Percentiles rank a stretch among this genome's conserved stretches.
phyloP scores from a whole-genome alignment of 1,284 basidiomycete species.

The Cutaneotrichosporon sp. region DNA sequence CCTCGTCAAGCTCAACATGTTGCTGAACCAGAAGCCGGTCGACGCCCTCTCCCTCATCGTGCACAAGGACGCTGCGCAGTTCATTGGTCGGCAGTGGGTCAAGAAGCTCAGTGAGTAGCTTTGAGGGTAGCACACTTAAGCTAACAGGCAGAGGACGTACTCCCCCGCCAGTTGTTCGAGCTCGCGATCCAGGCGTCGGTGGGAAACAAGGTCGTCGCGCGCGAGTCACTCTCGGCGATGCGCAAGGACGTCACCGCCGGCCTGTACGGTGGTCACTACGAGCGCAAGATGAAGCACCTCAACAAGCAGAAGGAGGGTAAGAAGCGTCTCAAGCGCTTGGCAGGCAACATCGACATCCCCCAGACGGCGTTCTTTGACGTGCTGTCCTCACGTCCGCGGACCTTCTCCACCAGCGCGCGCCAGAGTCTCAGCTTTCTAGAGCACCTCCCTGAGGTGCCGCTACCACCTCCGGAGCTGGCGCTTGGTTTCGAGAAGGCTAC shows the following conservation, averaged over 20 bases:
- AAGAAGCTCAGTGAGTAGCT: constrained; percentile 76
- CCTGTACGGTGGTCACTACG: constrained; percentile 89
- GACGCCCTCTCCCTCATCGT: constrained; percentile 90
- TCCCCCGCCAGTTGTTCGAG: constrained; percentile 90
- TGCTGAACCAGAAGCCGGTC: constrained; percentile 80
- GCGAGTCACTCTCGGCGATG: constrained; percentile 80
- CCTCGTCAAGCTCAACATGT: constrained; percentile 82
- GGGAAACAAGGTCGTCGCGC: constrained; percentile 81
- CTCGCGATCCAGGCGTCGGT: constrained; percentile 79
- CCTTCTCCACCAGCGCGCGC: constrained; percentile 29
- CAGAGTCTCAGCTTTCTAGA: background rate
- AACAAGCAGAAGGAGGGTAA: constrained; percentile 92
- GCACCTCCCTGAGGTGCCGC: constrained; percentile 8
- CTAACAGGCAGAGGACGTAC: constrained; percentile 69
- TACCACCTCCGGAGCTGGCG: background rate
- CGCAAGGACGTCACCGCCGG: constrained; percentile 95
- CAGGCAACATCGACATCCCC: constrained; percentile 79
- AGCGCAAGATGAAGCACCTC: constrained; percentile 86
- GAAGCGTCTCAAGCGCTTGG: constrained; percentile 73
- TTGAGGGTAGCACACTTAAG: background rate
- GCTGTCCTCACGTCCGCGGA: constrained; percentile 58
- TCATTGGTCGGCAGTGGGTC: constrained; percentile 75
- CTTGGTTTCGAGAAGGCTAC: background rate
- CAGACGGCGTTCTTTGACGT: constrained; percentile 89
- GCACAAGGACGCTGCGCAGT: constrained; percentile 66